A percentile compares a stretch with the other conserved stretches of the same genome.
Conservation (phyloP, 2,329 filamentous ascomycete species). For the Capronia epimyces region DNA sequence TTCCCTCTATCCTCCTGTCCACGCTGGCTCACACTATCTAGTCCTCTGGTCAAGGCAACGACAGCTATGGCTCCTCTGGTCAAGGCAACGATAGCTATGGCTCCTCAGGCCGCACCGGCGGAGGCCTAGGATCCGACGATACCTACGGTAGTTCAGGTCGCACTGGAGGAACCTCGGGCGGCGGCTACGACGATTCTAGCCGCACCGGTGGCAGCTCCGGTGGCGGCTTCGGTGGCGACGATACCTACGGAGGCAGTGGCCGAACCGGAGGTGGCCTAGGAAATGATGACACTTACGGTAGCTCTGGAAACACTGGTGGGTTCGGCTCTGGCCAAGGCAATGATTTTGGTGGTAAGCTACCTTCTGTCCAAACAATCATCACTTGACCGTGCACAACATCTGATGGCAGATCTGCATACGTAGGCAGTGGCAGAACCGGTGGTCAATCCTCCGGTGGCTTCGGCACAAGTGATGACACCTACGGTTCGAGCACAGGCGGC, state of each 20-base stretch:
- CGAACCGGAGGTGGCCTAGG: slow-evolving; percentile 6
- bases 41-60: slow-evolving; percentile 5
- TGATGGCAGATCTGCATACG: background rate
- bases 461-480: slow-evolving; percentile 10
- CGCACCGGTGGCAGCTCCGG: slow-evolving; percentile 10
- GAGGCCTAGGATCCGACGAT: slow-evolving; percentile 1
- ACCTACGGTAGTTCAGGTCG: background rate
- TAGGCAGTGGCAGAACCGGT: slow-evolving; percentile 7
- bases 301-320: slow-evolving; percentile 9
- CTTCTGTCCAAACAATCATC: background rate
- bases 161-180: slow-evolving; percentile 17
- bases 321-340: slow-evolving; percentile 11
- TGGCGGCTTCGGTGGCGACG: slow-evolving; percentile 6
- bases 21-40: background rate
- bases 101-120: slow-evolving; percentile 15
- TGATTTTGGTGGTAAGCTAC: slow-evolving; percentile 4
- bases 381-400: background rate
- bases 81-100: slow-evolving; percentile 24
- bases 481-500: slow-evolving; percentile 1
- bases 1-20: background rate
- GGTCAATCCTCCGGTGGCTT: slow-evolving; percentile 8
- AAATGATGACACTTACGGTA: slow-evolving; percentile 3
- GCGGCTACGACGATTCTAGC: slow-evolving; percentile 18
- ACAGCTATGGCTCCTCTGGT: slow-evolving; percentile 9
- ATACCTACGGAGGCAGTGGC: background rate